Evolutionary conservation across 768 basidiomycete genomes (phyloP).

Genomic region (Leccinum boreale): DNA sequence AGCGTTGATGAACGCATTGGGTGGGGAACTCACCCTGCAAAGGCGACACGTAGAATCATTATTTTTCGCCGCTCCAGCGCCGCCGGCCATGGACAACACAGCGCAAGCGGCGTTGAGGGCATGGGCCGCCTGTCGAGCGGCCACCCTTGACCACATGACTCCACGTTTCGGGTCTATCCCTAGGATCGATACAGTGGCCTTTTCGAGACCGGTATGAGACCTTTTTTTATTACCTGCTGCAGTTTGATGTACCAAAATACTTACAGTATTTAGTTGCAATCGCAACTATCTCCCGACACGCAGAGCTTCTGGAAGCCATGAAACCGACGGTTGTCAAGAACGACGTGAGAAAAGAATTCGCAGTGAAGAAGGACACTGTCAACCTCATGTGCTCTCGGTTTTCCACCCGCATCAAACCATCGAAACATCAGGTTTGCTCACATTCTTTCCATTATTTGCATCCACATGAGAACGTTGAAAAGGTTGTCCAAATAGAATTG

Average conservation of each 20-base stretch:
- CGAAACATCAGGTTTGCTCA: constrained; percentile 38
- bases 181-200: constrained; percentile 23
- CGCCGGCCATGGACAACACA: constrained; percentile 16
- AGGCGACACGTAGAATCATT: constrained; percentile 27
- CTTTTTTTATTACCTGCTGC: neutral
- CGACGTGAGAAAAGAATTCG: constrained; percentile 32
- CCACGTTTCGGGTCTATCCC: constrained; percentile 12
- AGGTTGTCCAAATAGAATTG: constrained; percentile 23
- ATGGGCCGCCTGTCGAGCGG: constrained; percentile 43
- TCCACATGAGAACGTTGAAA: neutral
- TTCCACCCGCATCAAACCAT: constrained; percentile 40
- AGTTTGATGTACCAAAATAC: neutral
- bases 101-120: constrained; percentile 38
- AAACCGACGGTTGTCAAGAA: constrained; percentile 47
- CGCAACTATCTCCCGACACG: constrained; percentile 43
- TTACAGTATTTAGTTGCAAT: constrained; percentile 42
- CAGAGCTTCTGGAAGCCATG: constrained; percentile 43
- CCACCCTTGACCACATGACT: constrained; percentile 22
- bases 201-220: constrained; percentile 29
- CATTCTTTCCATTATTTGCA: neutral
- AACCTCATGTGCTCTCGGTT: constrained; percentile 40
- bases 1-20: constrained; percentile 36
- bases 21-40: constrained; percentile 32
- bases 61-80: constrained; percentile 23
- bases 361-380: constrained; percentile 28